Conservation (phyloP, 345 rosid species). For the Psidium guajava region DNA sequence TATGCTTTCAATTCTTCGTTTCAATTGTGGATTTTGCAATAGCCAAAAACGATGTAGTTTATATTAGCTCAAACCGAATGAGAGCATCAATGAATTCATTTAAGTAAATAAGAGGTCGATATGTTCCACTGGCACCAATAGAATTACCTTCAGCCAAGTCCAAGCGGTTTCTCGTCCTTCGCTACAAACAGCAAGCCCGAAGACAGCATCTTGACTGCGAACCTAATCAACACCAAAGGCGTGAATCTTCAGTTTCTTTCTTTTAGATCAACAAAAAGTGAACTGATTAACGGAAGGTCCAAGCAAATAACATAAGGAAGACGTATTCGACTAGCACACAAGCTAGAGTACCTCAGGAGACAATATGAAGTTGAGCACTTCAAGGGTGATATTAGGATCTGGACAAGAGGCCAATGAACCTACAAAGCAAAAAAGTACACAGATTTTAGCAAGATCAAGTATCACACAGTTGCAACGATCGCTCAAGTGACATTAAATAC, state of each 20-base stretch:
- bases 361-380: conserved; percentile 64
- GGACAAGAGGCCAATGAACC: conserved; percentile 69
- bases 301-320: neutral
- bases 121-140: neutral
- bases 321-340: neutral
- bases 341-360: conserved; percentile 54
- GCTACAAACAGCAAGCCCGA: conserved; percentile 54
- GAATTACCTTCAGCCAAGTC: conserved; percentile 73
- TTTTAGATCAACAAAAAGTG: neutral
- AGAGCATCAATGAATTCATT: neutral
- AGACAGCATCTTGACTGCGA: conserved; percentile 79
- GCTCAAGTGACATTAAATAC: conserved; percentile 17
- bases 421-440: conserved; percentile 9
- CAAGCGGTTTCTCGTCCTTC: conserved; percentile 96
- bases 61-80: neutral
- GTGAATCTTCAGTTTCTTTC: neutral
- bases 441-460: neutral
- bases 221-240: conserved; percentile 27
- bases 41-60: neutral
- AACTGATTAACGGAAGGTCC: neutral
- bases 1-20: neutral
- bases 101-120: neutral
- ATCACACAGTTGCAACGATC: neutral
- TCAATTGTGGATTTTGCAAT: neutral
- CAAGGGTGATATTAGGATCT: conserved; percentile 48